Base-by-base conservation (phyloP, 441 rosid genomes). In the Gossypium laxum region DNA sequence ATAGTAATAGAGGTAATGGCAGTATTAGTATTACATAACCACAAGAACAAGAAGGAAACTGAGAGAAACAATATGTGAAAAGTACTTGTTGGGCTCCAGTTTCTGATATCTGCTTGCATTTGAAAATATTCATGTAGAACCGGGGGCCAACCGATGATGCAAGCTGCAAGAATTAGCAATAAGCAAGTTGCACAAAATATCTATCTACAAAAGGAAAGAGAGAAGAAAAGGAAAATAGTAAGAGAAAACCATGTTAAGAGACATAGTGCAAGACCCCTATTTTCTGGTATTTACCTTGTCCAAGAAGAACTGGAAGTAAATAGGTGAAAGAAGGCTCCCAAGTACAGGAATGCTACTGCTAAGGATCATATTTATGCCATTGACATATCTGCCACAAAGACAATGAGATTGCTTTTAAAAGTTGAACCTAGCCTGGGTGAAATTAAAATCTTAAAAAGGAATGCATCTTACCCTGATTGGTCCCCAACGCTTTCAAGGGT, bases 401-500 rank as follows among this genome's bases (percentile, higher is more conserved):
- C 51, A 70, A 65, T 48, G 34, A 34, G 64, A 66, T 84, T 50
- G 77, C 24, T 11, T 47, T 61, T 2, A 51, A n/a, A 58, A 70
- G 38, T 51, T 72, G 24, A 43, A 54, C 38, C 52, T 68, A 56
- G 54, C 56, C 51, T 6, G 7, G 54, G 34, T 26, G 47, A 59
- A 65, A 38, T 38, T 62, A 69, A 34, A 72, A 51, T 32, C 61
- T 66, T 56, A 59, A 69, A 34, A 62, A 70, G 43, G 75, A 65
- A 56, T 56, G 32, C 54, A 72, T 74, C 89, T 85, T 83, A 94
- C 99, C 82, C 91, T 65, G 99, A 94, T 77, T 94, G 99, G 81
- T 94, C 98, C 60, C 98, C 99, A 51, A 94, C 99, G 79, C 98
- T 89, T 82, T 95, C 99, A 77, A 95, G 97, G 74, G 92, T 89